Evolutionary conservation across 352 stramenopile genomes (phyloP).

Genomic region (Globisporangium acanthophoron): DNA sequence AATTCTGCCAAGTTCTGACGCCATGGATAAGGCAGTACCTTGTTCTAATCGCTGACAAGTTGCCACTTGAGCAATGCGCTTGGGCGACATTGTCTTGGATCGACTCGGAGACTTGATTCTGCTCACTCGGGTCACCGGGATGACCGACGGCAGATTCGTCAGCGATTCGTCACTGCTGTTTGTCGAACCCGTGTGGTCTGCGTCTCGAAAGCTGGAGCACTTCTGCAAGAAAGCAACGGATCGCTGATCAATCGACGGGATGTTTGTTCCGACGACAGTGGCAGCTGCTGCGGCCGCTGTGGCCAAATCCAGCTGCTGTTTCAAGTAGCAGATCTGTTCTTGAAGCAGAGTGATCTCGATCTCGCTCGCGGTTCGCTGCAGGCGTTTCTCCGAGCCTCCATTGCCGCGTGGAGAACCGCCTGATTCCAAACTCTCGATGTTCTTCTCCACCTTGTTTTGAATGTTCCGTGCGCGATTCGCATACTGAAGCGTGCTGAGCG

Average conservation of each 20-base stretch:
- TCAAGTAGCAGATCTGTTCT: slow-evolving; percentile 35
- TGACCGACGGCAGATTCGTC: background rate
- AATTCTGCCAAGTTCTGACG: background rate
- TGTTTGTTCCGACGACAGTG: slow-evolving; percentile 6
- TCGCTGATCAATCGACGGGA: background rate
- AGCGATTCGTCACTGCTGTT: background rate
- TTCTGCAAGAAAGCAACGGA: slow-evolving; percentile 1
- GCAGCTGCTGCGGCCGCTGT: slow-evolving; percentile 6
- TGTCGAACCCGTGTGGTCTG: background rate
- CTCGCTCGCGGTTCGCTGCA: slow-evolving; percentile 22
- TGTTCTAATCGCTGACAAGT: background rate
- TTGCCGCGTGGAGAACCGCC: slow-evolving; percentile 4
- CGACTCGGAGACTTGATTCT: slow-evolving; percentile 6
- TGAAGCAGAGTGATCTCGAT: slow-evolving; percentile 38
- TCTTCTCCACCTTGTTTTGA: slow-evolving; percentile 72
- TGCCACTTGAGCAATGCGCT: background rate
- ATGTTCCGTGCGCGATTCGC: slow-evolving; percentile 68
- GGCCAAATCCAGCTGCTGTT: slow-evolving; percentile 26
- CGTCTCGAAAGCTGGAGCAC: background rate
- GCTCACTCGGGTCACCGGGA: slow-evolving; percentile 7
- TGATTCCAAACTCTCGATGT: slow-evolving; percentile 26
- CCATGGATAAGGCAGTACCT: background rate
- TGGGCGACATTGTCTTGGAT: slow-evolving; percentile 3
- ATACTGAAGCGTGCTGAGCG: slow-evolving; percentile 64
- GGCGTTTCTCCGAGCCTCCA: background rate